Evolutionary conservation across 768 basidiomycete species (phyloP).

Genomic region (Lactarius trivialis): DNA sequence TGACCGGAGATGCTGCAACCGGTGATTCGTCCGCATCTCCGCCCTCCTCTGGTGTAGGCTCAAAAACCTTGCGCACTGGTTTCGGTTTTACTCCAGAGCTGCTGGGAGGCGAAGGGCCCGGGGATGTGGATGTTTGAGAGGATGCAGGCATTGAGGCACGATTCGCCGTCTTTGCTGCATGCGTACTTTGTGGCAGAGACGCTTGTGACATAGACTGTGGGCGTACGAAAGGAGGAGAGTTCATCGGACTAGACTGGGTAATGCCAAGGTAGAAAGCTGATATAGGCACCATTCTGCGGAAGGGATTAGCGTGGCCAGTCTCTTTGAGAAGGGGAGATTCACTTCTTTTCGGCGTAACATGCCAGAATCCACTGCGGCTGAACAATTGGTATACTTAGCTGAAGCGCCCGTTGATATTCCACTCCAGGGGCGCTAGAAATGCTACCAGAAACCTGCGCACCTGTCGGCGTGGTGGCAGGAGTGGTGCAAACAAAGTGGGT

Average conservation of each 20-base stretch:
- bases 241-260: constrained; percentile 43
- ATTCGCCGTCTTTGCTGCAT: constrained; percentile 35
- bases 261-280: constrained; percentile 75
- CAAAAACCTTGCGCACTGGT: constrained; percentile 32
- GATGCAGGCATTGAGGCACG: constrained; percentile 66
- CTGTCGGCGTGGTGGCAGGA: constrained; percentile 60
- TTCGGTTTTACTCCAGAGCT: constrained; percentile 24
- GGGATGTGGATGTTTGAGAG: constrained; percentile 39
- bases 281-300: constrained; percentile 79
- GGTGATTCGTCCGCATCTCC: constrained; percentile 32
- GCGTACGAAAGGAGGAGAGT: constrained; percentile 37
- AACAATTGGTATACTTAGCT: constrained; percentile 90
- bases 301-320: constrained; percentile 5
- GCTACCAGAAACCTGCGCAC: constrained; percentile 49
- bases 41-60: constrained; percentile 48
- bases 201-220: constrained; percentile 77
- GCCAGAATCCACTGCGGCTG: constrained; percentile 94
- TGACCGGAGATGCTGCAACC: no score
- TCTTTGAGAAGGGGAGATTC: neutral
- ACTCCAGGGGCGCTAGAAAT: constrained; percentile 59
- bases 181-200: constrained; percentile 35
- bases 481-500: constrained; percentile 97
- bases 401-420: constrained; percentile 92
- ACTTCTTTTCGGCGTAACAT: constrained; percentile 82
- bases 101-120: constrained; percentile 35